A percentile compares a stretch with the other conserved stretches of the same genome.
These are phyloP conservation scores for Scheffersomyces coipomensis DNA, from an alignment of 805 yeast species.

Conservation along the genomic window DNA sequence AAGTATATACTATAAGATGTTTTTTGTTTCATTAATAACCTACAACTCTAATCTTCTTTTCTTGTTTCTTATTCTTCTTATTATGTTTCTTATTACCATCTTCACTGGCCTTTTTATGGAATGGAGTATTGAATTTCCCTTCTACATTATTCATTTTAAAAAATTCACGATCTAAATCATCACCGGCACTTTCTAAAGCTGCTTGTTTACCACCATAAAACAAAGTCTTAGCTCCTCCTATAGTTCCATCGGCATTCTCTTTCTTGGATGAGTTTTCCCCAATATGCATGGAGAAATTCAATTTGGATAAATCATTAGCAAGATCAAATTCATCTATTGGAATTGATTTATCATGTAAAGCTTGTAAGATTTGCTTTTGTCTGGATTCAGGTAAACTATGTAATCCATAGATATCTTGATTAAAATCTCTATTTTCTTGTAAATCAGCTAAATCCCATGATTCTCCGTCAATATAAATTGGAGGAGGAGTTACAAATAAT, in stretches of 20 bases:
- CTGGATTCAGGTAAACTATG: slow-evolving; percentile 68
- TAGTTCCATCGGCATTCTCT: slow-evolving; percentile 11
- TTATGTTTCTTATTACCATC: slow-evolving; percentile 56
- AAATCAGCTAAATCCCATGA: slow-evolving; percentile 53
- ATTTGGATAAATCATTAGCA: slow-evolving; percentile 62
- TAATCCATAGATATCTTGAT: slow-evolving; percentile 69
- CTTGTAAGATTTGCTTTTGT: slow-evolving; percentile 64
- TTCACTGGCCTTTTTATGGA: slow-evolving; percentile 51
- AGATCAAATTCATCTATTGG: slow-evolving; percentile 55
- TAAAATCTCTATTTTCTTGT: slow-evolving; percentile 51
- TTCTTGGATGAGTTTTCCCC: slow-evolving; percentile 35
- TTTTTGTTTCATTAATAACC: slow-evolving; percentile 21
- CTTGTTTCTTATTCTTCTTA: slow-evolving; percentile 73
- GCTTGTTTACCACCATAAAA: slow-evolving; percentile 84
- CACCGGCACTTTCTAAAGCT: slow-evolving; percentile 73
- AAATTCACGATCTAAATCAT: slow-evolving; percentile 82
- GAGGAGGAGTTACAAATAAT: slow-evolving; percentile 86
- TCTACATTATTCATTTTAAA: slow-evolving; percentile 65
- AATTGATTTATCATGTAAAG: slow-evolving; percentile 59
- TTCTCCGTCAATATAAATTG: slow-evolving; percentile 54
- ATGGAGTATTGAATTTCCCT: slow-evolving; percentile 69
- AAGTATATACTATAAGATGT: too few relatives aligned
- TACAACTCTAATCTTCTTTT: slow-evolving; percentile 41
- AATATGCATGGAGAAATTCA: slow-evolving; percentile 79
- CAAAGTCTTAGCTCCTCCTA: slow-evolving; percentile 45